Conservation (phyloP, 2,329 filamentous ascomycete genomes). For the Cercospora berteroae region DNA sequence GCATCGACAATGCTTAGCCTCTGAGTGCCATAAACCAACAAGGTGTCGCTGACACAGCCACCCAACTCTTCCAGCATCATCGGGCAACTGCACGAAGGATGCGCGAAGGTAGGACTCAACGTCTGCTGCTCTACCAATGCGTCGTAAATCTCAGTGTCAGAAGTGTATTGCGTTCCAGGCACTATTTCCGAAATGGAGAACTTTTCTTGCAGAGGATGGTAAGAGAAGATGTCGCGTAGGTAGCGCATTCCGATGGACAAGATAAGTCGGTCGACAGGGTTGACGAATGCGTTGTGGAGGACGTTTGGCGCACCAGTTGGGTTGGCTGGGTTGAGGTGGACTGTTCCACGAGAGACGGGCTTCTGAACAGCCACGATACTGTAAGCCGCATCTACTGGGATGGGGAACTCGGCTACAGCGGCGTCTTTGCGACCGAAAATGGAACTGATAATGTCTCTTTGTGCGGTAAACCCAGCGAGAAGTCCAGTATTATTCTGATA, state of each 20-base stretch:
- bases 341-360: constrained; percentile 29
- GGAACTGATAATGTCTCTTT: not conserved
- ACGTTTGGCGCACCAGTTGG: constrained; percentile 27
- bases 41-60: constrained; percentile 31
- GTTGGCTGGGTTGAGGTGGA: constrained; percentile 28
- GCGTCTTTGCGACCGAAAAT: not conserved
- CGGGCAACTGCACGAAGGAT: constrained; percentile 31
- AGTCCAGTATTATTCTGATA: not conserved
- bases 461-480: constrained; percentile 1
- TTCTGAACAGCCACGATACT: constrained; percentile 15
- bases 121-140: constrained; percentile 18
- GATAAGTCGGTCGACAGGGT: constrained; percentile 15
- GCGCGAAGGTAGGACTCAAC: constrained; percentile 14
- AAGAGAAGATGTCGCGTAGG: constrained; percentile 4
- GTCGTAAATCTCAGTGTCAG: constrained; percentile 15
- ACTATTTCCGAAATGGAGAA: constrained; percentile 7
- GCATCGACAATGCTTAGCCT: constrained; percentile 33
- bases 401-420: constrained; percentile 5
- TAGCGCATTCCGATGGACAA: constrained; percentile 3
- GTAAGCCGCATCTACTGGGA: constrained; percentile 3
- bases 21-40: constrained; percentile 29
- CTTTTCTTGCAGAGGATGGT: constrained; percentile 12
- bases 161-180: constrained; percentile 8
- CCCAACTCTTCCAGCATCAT: constrained; percentile 39
- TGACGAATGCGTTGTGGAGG: constrained; percentile 31